Evolutionary conservation across 176 grass and related monocot genomes (phyloP), one percentile per base, ranked within the genome.

Genomic region (Echinochloa phyllopogon): DNA sequence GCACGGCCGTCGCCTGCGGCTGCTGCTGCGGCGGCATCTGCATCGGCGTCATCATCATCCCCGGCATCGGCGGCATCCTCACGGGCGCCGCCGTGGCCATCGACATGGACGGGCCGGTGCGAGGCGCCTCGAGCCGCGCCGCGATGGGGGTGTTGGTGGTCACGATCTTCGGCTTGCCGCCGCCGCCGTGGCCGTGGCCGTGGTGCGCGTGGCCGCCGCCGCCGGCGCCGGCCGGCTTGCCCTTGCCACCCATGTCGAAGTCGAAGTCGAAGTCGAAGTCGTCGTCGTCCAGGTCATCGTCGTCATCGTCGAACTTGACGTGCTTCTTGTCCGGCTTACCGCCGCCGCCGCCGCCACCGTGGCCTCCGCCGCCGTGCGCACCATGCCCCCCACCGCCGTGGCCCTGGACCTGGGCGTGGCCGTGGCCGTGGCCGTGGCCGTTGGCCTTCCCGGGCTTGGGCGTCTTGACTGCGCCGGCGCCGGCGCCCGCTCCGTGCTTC

Each of bases 91-190:
- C 70, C 40, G 78, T 4, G 48, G 56, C 48, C 70, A 88, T 77
- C 4, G 83, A 47, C 90, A 85, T 66, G 27, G 68, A 8, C 48
- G 91, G 83, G 55, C 88, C 84, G 27, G 48, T 62, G 74, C 47
- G 73, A 2, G 65, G 88, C 27, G 73, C 88, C 73, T 90, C 88
- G 14, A 78, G 68, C 21, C 84, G 78, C 11, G 84, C 52, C 66
- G 76, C 81, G 12, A 56, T 45, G 13, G 59, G 73, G 36, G 66
- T 45, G 74, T 33, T 82, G 50, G 82, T 80, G 55, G 65, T 84
- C 9, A 87, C 27, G 45, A 90, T 79, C 79, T 37, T 75, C 40
- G 91, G 88, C 73, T 94, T 92, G 14, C 63, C 29, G 18, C 55
- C 64, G 53, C 56, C 50, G 47, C 27, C 6, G 38, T 68, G 48